Percentiles rank a stretch among this genome's conserved stretches.
Evolutionary conservation across 2,329 filamentous ascomycete genomes (phyloP).

Genomic region (Aspergillus arachidicola): DNA sequence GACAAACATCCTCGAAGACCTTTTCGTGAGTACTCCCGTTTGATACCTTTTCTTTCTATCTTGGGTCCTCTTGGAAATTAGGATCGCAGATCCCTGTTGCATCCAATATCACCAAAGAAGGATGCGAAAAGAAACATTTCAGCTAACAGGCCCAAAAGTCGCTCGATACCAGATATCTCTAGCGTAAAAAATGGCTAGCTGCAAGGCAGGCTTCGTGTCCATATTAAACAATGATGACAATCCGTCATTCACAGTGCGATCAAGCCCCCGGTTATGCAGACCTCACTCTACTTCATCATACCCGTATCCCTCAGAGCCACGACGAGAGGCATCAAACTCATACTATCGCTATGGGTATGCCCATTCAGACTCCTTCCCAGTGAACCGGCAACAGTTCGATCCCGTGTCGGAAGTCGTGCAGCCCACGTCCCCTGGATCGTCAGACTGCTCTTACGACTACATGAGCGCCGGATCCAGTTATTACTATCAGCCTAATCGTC

Average conservation of each 20-base stretch:
- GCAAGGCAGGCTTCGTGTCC: constrained; percentile 42
- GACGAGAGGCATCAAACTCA: constrained; percentile 17
- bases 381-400: constrained; percentile 29
- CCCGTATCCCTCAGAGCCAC: constrained; percentile 23
- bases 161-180: constrained; percentile 8
- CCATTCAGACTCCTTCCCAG: constrained; percentile 29
- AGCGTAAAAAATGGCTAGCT: constrained; percentile 32
- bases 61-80: neutral
- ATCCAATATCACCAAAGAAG: neutral
- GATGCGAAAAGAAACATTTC: neutral
- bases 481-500: constrained; percentile 32
- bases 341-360: constrained; percentile 25
- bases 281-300: constrained; percentile 27
- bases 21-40: constrained; percentile 12
- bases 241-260: constrained; percentile 48
- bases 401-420: constrained; percentile 29
- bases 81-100: neutral
- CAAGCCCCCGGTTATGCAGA: constrained; percentile 26
- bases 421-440: constrained; percentile 35
- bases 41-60: constrained; percentile 10
- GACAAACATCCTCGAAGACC: constrained; percentile 37
- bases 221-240: constrained; percentile 53
- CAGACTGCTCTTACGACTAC: constrained; percentile 39
- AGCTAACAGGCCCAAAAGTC: neutral
- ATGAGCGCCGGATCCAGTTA: constrained; percentile 19